phyloP scores from a whole-genome alignment of 1,284 basidiomycete genomes.

The Anthracocystis walkeri region DNA sequence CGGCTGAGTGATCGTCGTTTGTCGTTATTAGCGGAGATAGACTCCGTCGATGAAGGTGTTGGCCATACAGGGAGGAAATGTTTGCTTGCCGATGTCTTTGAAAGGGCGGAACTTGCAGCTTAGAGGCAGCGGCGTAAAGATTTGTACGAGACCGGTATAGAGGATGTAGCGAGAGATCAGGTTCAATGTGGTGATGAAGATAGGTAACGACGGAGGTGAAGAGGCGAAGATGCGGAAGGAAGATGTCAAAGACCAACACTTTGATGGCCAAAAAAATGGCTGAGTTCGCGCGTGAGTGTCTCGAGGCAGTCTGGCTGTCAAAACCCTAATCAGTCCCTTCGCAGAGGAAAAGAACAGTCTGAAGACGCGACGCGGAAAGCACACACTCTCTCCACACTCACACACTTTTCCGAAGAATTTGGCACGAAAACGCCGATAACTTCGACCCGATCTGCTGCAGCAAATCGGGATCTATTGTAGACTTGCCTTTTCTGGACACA shows the following conservation, averaged over 20 bases:
- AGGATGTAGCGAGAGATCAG: background rate
- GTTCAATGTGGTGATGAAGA: background rate
- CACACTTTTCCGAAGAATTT: background rate
- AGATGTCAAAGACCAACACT: slow-evolving; percentile 37
- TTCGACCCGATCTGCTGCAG: background rate
- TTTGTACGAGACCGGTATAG: background rate
- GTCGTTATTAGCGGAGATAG: background rate
- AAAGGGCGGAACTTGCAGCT: too few relatives aligned
- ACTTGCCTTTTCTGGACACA: slow-evolving; percentile 16
- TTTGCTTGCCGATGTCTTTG: background rate
- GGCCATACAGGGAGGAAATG: slow-evolving; percentile 1
- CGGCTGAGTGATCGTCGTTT: background rate
- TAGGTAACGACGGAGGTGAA: background rate
- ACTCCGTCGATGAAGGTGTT: background rate
- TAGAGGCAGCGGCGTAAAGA: too few relatives aligned
- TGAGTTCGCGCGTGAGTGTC: slow-evolving; percentile 11
- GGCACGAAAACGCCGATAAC: slow-evolving; percentile 1
- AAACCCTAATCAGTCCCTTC: slow-evolving; percentile 8
- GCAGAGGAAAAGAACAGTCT: background rate
- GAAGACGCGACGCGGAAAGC: slow-evolving; percentile 33
- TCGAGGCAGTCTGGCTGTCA: slow-evolving; percentile 4
- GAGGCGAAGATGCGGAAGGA: slow-evolving; percentile 9
- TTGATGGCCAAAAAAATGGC: slow-evolving; percentile 8
- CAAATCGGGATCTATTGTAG: slow-evolving; percentile 8
- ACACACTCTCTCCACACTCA: background rate